Percentiles rank a stretch among this genome's conserved stretches.
Evolutionary conservation across 2,329 filamentous ascomycete genomes (phyloP).

Genomic region (Pseudogymnoascus sp.): DNA sequence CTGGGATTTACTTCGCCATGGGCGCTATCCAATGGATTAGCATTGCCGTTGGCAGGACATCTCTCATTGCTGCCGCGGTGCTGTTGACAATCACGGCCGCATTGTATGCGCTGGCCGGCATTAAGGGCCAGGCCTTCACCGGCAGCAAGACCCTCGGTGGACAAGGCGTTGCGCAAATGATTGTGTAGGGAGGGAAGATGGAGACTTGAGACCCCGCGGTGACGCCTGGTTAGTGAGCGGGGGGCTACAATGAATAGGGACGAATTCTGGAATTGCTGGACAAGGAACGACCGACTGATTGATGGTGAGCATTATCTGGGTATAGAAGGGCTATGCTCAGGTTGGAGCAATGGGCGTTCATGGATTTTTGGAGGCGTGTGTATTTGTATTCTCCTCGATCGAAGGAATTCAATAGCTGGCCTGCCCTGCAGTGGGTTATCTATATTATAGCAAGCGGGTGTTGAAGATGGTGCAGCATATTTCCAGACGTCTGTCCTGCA

Average conservation of each 20-base stretch:
- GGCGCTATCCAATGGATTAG: slow-evolving; percentile 79
- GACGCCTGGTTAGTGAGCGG: slow-evolving; percentile 1
- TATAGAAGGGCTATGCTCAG: slow-evolving; percentile 6
- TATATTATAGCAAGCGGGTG: neutral
- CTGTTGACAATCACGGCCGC: slow-evolving; percentile 67
- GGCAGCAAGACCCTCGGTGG: slow-evolving; percentile 95
- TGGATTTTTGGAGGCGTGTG: slow-evolving; percentile 6
- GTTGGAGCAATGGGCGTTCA: neutral
- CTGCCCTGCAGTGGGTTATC: slow-evolving; percentile 10
- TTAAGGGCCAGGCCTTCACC: slow-evolving; percentile 80
- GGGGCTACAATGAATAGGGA: neutral
- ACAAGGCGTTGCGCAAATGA: slow-evolving; percentile 93
- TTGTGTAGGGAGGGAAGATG: slow-evolving; percentile 51
- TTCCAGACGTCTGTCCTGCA: neutral
- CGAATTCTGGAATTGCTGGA: slow-evolving; percentile 6
- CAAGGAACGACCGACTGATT: neutral
- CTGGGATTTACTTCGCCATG: slow-evolving; percentile 77
- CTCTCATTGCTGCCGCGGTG: slow-evolving; percentile 79
- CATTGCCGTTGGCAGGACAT: slow-evolving; percentile 55
- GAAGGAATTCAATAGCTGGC: neutral
- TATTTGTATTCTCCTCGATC: slow-evolving; percentile 9
- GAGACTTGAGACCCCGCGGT: neutral
- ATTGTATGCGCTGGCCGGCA: slow-evolving; percentile 73
- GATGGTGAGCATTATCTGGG: slow-evolving; percentile 2
- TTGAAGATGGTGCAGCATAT: neutral